Evolutionary conservation across 768 basidiomycete genomes (phyloP), one percentile per base, ranked within the genome.

Genomic region (Pholiota conissans): DNA sequence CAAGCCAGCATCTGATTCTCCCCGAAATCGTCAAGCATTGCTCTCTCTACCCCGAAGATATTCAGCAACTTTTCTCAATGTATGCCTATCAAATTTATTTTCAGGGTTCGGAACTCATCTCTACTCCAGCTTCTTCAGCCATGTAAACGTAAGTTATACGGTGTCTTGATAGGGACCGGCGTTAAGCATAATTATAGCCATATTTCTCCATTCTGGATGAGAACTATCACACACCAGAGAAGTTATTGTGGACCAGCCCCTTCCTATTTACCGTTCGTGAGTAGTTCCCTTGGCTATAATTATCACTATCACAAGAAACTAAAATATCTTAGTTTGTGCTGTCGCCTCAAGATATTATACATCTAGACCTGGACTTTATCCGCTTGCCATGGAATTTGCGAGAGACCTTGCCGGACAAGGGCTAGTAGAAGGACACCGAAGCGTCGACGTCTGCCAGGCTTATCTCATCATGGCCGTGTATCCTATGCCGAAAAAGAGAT

Each of bases 401-500:
- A 77, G 82, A 58, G 81, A 84, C 52, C 76, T 82, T 18, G 86
- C 86, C 5, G 84, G 82, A 11, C 78, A 79, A 55, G 78, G 84
- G 2, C 74, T 88, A 51, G 76, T 85, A 11, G 83, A 86, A 56
- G 84, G 84, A 5, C 76, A 78, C 61, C 82, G 82, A 66, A 85
- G 82, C 57, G 80, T 91, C n/a, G 91, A 93, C 65, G 83, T 87
- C 56, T 87, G 85, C 57, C 91, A 93, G 67, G 90, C 90, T 18
- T 91, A 87, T 65, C 71, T 90, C 16, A 69, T 93, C 28, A 76
- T 88, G 73, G 80, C 83, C 32, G 80, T 83, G 7, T 88, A 88
- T 68, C 80, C 83, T 18, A 73, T 81, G 7, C 85, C 86, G 0
- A 82, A 82, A 58, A 81, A 81, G 58, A 81, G 79, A 55, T 90